Percentiles rank a stretch among this genome's conserved stretches.
Evolutionary conservation across 2,329 filamentous ascomycete species (phyloP).

Genomic region (Fusarium abutilonis): DNA sequence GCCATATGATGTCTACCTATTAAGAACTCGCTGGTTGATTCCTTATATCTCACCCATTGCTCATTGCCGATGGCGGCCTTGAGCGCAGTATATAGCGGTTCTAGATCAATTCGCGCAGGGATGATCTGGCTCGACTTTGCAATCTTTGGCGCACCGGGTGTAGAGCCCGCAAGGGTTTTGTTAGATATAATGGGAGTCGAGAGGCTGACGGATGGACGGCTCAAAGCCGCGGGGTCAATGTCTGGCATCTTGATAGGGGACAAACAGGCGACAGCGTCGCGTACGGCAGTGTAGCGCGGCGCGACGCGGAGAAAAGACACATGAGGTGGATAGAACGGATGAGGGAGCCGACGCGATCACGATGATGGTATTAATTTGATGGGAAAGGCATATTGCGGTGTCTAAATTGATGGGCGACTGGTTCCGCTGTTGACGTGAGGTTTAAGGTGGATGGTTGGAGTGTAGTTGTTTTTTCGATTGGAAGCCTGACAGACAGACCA

Average conservation of each 20-base stretch:
- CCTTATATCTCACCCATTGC: conserved; percentile 72
- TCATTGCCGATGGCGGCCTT: conserved; percentile 68
- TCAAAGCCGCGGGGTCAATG: conserved; percentile 75
- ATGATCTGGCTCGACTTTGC: conserved; percentile 70
- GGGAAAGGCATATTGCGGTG: conserved; percentile 54
- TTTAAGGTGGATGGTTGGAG: conserved; percentile 45
- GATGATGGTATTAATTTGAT: conserved; percentile 55
- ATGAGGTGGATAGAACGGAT: conserved; percentile 56
- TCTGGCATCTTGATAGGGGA: conserved; percentile 65
- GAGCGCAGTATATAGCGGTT: conserved; percentile 70
- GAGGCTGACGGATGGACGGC: conserved; percentile 67
- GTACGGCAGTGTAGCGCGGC: conserved; percentile 58
- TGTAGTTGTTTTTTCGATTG: conserved; percentile 51
- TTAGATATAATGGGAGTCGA: conserved; percentile 67
- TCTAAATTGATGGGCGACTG: conserved; percentile 53
- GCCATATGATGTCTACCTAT: conserved; percentile 58
- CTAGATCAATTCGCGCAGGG: conserved; percentile 73
- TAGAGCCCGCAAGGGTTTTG: conserved; percentile 66
- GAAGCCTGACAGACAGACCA: conserved; percentile 26
- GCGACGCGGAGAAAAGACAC: conserved; percentile 54
- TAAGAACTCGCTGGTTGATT: conserved; percentile 69
- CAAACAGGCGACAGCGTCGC: conserved; percentile 55
- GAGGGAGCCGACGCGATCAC: conserved; percentile 55
- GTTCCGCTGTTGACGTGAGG: conserved; percentile 42
- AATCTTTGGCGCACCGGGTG: conserved; percentile 60